phyloP scores from a whole-genome alignment of 2,329 filamentous ascomycete species.

The Falciphora oryzae region DNA sequence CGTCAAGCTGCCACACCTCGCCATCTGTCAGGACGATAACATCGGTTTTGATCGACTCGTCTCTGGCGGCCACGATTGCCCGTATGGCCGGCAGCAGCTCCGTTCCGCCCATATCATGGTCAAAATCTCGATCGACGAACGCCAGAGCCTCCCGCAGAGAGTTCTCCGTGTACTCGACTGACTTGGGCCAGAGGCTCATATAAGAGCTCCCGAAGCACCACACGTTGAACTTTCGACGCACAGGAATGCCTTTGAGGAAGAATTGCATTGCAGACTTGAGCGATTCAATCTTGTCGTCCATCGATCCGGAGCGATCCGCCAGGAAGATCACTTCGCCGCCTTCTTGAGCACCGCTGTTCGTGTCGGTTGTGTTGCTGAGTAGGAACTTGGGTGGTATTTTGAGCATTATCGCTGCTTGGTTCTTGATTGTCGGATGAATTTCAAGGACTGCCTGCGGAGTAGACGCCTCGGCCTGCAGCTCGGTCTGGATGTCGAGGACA shows the following conservation, averaged over 20 bases:
- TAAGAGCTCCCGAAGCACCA: conserved; percentile 54
- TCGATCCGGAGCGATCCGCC: conserved; percentile 28
- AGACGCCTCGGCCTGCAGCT: neutral
- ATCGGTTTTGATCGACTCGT: neutral
- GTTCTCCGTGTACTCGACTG: conserved; percentile 50
- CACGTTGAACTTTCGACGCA: conserved; percentile 21
- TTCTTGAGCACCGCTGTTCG: conserved; percentile 8
- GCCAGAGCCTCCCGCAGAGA: conserved; percentile 43
- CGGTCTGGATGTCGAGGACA: neutral
- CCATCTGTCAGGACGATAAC: neutral
- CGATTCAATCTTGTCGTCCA: conserved; percentile 39
- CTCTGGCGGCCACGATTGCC: neutral
- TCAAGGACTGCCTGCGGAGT: neutral
- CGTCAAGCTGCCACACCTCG: neutral
- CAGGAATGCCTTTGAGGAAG: conserved; percentile 55
- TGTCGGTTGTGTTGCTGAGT: neutral
- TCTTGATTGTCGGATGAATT: neutral
- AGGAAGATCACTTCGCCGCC: conserved; percentile 19
- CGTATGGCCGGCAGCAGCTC: neutral
- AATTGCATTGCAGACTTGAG: conserved; percentile 45
- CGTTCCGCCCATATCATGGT: neutral
- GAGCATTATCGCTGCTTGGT: neutral
- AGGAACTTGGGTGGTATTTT: neutral
- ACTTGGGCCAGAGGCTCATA: conserved; percentile 43
- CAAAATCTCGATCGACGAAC: conserved; percentile 37